Evolutionary conservation across 1,284 basidiomycete genomes (phyloP), one percentile per base, ranked within the genome.

Genomic region (Boletellus deceptivus): DNA sequence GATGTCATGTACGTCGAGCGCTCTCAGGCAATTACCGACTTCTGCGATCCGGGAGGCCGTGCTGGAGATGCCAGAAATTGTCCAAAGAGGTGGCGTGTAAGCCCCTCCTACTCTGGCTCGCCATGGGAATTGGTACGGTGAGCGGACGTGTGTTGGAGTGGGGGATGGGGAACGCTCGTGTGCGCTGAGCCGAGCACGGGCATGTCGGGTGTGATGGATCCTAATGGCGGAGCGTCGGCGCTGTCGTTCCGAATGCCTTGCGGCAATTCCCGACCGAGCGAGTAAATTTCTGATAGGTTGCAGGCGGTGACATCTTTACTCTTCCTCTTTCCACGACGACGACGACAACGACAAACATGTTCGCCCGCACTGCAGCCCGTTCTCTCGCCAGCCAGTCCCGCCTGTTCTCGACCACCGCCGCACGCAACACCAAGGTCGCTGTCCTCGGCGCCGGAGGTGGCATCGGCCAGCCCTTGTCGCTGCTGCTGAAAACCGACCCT

Each of bases 361-460:
- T 86, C 55, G 67, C 80, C 57, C 82, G 80, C 59, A 64, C 78
- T 50, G 78, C 79, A 56, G 64, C 72, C 61, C 82, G 81, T 58
- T 58, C 74, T 49, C 62, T 77, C 49, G 72, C 55, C 31, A 66
- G 49, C 46, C 61, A 71, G 25, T 65, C 78, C 47, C 84, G 90
- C 62, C 73, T 80, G 55, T 95, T 95, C 79, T 92, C 91, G 50
- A 83, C 91, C 38, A 89, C 89, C 43, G 77, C 82, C 33, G 68
- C 83, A 46, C 80, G 83, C 64, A 80, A 82, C 65, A 86, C 83
- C 54, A 91, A 90, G 74, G 92, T 94, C 66, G 87, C 89, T 44
- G 91, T 96, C 46, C 88, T 95, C 69, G 93, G 93, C 64, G 93
- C 93, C 56, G 90, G 88, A 62, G 91, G 91, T 79, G 93, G 93